Evolutionary conservation across 2,329 filamentous ascomycete genomes (phyloP), one percentile per base, ranked within the genome.

Genomic region (Magnaporthiopsis incrustans): DNA sequence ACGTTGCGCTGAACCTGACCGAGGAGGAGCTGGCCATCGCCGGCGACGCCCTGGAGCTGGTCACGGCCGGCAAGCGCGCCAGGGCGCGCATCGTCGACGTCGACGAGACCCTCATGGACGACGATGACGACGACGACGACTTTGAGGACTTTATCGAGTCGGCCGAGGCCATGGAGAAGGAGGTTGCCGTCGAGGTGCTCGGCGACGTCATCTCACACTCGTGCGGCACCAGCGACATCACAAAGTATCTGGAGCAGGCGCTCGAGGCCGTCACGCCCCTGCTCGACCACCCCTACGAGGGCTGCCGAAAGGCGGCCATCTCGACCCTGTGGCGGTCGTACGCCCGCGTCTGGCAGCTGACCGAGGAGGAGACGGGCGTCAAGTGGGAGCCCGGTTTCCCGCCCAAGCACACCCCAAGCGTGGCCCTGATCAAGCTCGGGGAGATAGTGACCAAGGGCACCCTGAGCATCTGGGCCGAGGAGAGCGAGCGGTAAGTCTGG

Each of bases 301-400:
- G 94, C 67, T 92, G 96, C 71, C 90, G 95, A 70, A 97, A 96
- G 83, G 91, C 91, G 66, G 90, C 93, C 65, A 87, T 98, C 71
- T 89, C 91, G 70, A 97, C 94, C 12, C 82, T 98, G 30, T 97
- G 95, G 90, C 89, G 95, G 70, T 90, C 92, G 2, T 98, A 97
- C 73, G 91, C 92, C 66, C 92, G 92, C 73, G 87, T 98, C 57
- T 98, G 91, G 83, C 86, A 90, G 70, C 85, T 96, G 68, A 91
- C 91, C 72, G 92, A 97, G 78, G 89, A 92, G 72, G 84, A 87
- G 68, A 81, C 83, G 44, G 89, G 88, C 69, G 82, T 87, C 72
- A 97, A 96, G 79, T 98, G 94, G 93, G 83, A 91, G 76, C 85
- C 92, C 65, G 94, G 95, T 69, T 83, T 97, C 72, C 93, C 94